A percentile compares a stretch with the other conserved stretches of the same genome.
phyloP scores from a whole-genome alignment of 1,284 basidiomycete species.

The Leccinum angustisporum region DNA sequence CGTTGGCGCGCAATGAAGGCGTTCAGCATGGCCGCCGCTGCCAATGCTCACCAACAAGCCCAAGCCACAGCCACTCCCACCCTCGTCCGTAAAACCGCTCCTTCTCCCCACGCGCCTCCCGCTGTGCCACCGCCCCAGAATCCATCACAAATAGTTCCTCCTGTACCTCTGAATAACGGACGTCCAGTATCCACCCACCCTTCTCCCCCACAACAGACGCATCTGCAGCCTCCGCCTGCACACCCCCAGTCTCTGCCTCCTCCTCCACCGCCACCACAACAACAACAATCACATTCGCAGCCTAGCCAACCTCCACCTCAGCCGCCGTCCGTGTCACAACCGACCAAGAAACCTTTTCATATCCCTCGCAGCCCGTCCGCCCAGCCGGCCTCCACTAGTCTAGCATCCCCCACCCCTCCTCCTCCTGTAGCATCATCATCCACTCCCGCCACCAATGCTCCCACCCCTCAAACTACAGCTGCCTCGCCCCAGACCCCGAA shows the following conservation, averaged over 20 bases:
- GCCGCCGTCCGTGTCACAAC: conserved; percentile 7
- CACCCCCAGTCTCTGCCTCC: conserved; percentile 20
- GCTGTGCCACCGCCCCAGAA: conserved; percentile 22
- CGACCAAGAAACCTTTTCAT: conserved; percentile 28
- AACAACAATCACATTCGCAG: conserved; percentile 18
- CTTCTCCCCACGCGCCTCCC: not conserved
- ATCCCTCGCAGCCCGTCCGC: conserved; percentile 27
- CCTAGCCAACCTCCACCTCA: conserved; percentile 14
- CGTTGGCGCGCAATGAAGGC: conserved; percentile 27
- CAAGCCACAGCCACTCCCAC: conserved; percentile 7
- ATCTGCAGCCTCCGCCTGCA: conserved; percentile 26
- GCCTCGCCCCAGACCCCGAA: conserved; percentile 54
- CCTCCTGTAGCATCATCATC: conserved; percentile 34
- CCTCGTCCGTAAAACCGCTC: conserved; percentile 14
- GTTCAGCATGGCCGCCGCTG: not conserved
- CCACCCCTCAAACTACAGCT: conserved; percentile 53
- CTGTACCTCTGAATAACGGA: conserved; percentile 11
- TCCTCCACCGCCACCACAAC: conserved; percentile 1
- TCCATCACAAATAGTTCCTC: conserved; percentile 7
- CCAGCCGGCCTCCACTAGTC: conserved; percentile 20
- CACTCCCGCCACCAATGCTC: conserved; percentile 42
- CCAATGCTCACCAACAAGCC: conserved; percentile 16
- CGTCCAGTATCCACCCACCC: conserved; percentile 23
- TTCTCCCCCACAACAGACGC: conserved; percentile 19
- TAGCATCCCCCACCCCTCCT: conserved; percentile 42